Conservation (phyloP, 2,329 filamentous ascomycete genomes). For the Chaetomiaceae sp. region DNA sequence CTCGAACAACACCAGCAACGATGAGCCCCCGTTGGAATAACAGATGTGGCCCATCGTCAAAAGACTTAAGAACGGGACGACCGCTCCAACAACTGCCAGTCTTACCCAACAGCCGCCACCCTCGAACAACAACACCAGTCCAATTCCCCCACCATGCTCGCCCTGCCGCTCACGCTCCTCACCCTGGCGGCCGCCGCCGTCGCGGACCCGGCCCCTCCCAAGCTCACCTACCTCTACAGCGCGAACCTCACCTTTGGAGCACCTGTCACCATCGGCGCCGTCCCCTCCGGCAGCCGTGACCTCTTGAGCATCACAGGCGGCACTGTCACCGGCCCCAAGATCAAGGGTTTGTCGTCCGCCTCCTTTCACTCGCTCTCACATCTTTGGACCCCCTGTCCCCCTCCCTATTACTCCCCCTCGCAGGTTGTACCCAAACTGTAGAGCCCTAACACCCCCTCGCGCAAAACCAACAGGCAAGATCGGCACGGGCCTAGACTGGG, state of each 20-base stretch:
- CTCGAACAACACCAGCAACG: neutral
- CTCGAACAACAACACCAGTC: neutral
- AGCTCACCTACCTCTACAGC: slow-evolving; percentile 28
- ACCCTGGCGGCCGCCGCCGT: slow-evolving; percentile 7
- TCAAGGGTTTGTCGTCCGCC: slow-evolving; percentile 28
- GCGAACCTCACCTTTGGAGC: slow-evolving; percentile 26
- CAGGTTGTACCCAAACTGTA: neutral
- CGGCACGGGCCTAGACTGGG: slow-evolving; percentile 34
- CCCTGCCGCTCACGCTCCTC: slow-evolving; percentile 3
- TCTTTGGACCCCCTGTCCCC: neutral
- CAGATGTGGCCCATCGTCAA: no score
- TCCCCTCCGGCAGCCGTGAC: slow-evolving; percentile 24
- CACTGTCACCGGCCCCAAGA: slow-evolving; percentile 33
- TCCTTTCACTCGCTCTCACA: no score
- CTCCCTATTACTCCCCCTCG: neutral
- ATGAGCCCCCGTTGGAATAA: no score
- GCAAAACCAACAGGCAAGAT: slow-evolving; percentile 15
- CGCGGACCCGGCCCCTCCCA: slow-evolving; percentile 20
- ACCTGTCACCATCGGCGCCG: slow-evolving; percentile 23
- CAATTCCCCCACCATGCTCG: slow-evolving; percentile 3
- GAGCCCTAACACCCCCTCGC: neutral
- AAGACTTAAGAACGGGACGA: no score
- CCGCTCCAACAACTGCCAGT: no score
- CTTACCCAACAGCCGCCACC: no score
- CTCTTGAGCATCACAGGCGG: slow-evolving; percentile 35